Percentiles rank a stretch among this genome's conserved stretches.
Conservation (phyloP, 2,329 filamentous ascomycete species). For the Monilinia aucupariae region DNA sequence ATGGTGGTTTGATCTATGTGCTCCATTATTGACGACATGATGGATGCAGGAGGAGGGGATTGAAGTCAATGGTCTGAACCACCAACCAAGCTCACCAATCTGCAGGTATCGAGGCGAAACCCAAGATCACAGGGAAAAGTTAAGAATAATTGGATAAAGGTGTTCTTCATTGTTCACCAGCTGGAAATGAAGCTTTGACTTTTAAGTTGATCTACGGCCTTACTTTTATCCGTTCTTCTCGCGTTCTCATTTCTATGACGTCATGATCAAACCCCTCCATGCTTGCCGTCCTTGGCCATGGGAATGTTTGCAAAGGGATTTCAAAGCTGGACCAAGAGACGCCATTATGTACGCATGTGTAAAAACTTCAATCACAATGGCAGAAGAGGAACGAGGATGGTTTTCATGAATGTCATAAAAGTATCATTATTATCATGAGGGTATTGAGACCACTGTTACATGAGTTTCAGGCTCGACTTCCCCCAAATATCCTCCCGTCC, state of each 20-base stretch:
- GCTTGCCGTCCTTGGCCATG: background rate
- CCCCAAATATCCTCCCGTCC: constrained; percentile 5
- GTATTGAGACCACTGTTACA: constrained; percentile 14
- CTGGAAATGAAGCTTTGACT: background rate
- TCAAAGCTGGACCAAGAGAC: too few relatives aligned
- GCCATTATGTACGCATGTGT: background rate
- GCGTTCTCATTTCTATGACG: background rate
- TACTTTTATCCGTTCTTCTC: background rate
- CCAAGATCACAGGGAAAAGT: too few relatives aligned
- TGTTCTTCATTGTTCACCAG: too few relatives aligned
- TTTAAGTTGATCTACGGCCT: background rate
- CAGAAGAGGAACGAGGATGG: background rate
- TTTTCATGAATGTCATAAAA: background rate
- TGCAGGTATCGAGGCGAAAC: background rate
- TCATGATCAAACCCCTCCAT: background rate
- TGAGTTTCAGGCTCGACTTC: constrained; percentile 3
- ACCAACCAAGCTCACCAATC: background rate
- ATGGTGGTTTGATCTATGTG: constrained; percentile 57
- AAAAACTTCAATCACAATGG: background rate
- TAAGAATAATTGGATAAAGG: background rate
- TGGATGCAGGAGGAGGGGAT: background rate
- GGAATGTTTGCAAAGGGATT: too few relatives aligned
- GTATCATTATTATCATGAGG: constrained; percentile 7
- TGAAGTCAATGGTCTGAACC: background rate
- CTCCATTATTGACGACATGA: constrained; percentile 25